Conservation (phyloP, 1,284 basidiomycete species). For the Microbotryum scabiosae region DNA sequence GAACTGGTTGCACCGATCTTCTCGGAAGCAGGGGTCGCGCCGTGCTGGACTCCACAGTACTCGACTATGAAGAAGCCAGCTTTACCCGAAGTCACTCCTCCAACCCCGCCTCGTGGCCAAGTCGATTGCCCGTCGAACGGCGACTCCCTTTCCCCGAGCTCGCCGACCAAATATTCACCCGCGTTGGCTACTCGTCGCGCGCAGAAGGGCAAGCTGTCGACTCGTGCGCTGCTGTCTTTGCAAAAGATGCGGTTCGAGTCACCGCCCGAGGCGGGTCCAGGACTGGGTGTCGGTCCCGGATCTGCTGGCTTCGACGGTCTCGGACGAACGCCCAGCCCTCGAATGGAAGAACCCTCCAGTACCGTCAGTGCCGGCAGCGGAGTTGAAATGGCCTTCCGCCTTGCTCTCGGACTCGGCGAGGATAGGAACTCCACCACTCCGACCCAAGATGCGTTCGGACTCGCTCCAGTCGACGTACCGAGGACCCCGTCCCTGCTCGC, state of each 20-base stretch:
- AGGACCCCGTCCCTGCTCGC: background rate
- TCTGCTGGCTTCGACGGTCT: slow-evolving; percentile 14
- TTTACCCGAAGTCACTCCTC: background rate
- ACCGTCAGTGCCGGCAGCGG: background rate
- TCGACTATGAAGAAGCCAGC: slow-evolving; percentile 3
- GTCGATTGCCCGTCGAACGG: background rate
- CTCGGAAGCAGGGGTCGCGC: too few species aligned
- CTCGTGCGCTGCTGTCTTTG: slow-evolving; percentile 19
- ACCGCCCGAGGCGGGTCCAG: slow-evolving; percentile 13
- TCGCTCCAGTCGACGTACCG: too few species aligned
- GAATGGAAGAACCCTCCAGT: too few species aligned
- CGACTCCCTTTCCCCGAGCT: background rate
- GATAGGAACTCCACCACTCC: background rate
- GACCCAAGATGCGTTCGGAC: too few species aligned
- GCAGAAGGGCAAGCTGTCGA: slow-evolving; percentile 19
- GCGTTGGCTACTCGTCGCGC: slow-evolving; percentile 24
- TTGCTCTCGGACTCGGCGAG: slow-evolving; percentile 2
- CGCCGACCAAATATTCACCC: background rate
- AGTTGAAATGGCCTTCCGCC: slow-evolving; percentile 6
- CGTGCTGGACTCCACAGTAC: background rate
- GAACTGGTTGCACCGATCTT: too few species aligned
- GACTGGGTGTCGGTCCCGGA: slow-evolving; percentile 25
- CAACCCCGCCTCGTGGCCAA: background rate
- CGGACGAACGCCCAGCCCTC: slow-evolving; percentile 8
- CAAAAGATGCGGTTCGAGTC: slow-evolving; percentile 28